These are phyloP conservation scores for Jackrogersella minutella DNA, from an alignment of 495 filamentous ascomycete genomes.

Conservation along the genomic window DNA sequence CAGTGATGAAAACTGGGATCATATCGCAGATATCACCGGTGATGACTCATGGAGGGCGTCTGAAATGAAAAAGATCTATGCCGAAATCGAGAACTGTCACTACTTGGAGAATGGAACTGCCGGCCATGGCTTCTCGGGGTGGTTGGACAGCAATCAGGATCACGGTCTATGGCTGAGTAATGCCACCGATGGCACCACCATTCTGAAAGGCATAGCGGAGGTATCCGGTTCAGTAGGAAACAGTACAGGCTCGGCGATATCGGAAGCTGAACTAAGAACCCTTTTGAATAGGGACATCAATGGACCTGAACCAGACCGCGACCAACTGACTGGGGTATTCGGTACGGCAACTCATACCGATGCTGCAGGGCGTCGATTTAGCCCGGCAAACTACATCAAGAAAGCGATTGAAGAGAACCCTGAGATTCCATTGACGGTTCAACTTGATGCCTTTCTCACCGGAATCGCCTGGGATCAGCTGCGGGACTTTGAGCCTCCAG, in stretches of 20 bases:
- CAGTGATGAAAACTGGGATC: conserved; percentile 44
- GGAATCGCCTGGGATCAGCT: conserved; percentile 47
- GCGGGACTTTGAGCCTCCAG: conserved; percentile 32
- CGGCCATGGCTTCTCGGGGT: conserved; percentile 53
- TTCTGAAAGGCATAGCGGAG: conserved; percentile 51
- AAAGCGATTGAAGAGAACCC: conserved; percentile 41
- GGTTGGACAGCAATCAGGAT: conserved; percentile 44
- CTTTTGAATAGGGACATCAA: conserved; percentile 42
- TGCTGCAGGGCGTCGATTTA: conserved; percentile 43
- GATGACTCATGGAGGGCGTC: conserved; percentile 49
- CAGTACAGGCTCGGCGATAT: conserved; percentile 25
- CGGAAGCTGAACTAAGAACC: conserved; percentile 29
- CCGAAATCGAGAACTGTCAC: conserved; percentile 49
- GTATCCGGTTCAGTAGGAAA: conserved; percentile 36
- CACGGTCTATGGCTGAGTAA: conserved; percentile 49
- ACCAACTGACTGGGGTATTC: conserved; percentile 44
- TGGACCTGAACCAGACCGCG: conserved; percentile 41
- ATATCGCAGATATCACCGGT: conserved; percentile 48
- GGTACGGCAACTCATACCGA: conserved; percentile 50
- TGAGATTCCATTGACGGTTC: conserved; percentile 47
- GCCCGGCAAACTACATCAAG: conserved; percentile 48
- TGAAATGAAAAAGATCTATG: conserved; percentile 50
- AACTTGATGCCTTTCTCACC: conserved; percentile 50
- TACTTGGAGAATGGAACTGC: conserved; percentile 45
- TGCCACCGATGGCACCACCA: conserved; percentile 43